These are phyloP conservation scores for Plicaturopsis crispa DNA, from an alignment of 768 basidiomycete species.

Conservation along the genomic window DNA sequence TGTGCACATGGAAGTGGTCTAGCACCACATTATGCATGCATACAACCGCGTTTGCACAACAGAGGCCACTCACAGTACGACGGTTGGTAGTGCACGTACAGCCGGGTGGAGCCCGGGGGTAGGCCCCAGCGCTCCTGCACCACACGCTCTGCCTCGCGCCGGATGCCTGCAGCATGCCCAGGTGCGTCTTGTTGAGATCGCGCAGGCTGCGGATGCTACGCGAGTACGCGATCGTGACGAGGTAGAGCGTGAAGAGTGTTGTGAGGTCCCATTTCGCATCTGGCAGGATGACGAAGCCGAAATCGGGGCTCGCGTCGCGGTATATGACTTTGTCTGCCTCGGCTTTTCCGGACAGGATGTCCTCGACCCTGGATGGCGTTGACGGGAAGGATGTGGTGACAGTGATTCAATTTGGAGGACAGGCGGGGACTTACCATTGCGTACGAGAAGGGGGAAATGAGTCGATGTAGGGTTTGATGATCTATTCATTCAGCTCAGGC, in stretches of 20 bases:
- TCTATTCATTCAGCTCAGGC: slow-evolving; percentile 58
- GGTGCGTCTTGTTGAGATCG: slow-evolving; percentile 60
- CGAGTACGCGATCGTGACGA: slow-evolving; percentile 69
- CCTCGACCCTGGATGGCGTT: slow-evolving; percentile 60
- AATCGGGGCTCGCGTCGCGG: slow-evolving; percentile 44
- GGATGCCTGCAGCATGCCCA: slow-evolving; percentile 57
- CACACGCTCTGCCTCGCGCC: slow-evolving; percentile 40
- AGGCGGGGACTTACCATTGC: slow-evolving; percentile 70
- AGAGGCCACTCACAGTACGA: slow-evolving; percentile 91
- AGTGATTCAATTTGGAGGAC: neutral
- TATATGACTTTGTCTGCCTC: slow-evolving; percentile 74
- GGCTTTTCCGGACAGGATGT: slow-evolving; percentile 70
- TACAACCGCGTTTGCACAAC: no score
- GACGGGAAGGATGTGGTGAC: neutral
- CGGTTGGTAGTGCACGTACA: slow-evolving; percentile 94
- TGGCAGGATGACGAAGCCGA: slow-evolving; percentile 79
- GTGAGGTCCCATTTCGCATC: slow-evolving; percentile 96
- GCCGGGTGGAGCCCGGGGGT: slow-evolving; percentile 49
- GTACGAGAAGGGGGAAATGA: slow-evolving; percentile 71
- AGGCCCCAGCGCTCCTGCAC: slow-evolving; percentile 65
- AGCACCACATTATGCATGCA: no score
- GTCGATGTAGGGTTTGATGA: slow-evolving; percentile 75
- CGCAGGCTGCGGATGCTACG: slow-evolving; percentile 62
- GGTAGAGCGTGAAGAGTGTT: slow-evolving; percentile 73
- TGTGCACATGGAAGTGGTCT: slow-evolving; percentile 96